A percentile compares a stretch with the other conserved stretches of the same genome.
These are phyloP conservation scores for Mucor lusitanicus DNA, from an alignment of 371 early-diverging fungal species.

Conservation along the genomic window DNA sequence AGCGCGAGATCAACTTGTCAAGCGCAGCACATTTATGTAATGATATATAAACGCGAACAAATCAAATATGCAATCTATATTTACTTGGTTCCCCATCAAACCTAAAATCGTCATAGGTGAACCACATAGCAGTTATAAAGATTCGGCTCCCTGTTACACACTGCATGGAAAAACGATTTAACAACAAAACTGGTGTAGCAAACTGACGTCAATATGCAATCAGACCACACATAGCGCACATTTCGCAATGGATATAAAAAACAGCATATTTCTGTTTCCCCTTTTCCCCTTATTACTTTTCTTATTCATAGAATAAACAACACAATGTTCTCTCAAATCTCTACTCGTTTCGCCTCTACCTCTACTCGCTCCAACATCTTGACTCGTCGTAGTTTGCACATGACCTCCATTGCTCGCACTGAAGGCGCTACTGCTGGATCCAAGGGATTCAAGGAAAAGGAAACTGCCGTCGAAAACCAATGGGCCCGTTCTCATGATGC, in stretches of 20 bases:
- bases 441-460: slow-evolving; percentile 42
- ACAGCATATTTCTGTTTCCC: background rate
- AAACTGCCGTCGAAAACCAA: slow-evolving; percentile 46
- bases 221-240: background rate
- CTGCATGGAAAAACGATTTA: background rate
- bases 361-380: slow-evolving; percentile 6
- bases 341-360: slow-evolving; percentile 1
- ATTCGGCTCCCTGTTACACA: background rate
- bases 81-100: background rate
- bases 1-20: background rate
- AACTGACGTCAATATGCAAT: slow-evolving; percentile 10
- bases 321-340: slow-evolving; percentile 5
- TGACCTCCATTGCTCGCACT: slow-evolving; percentile 11
- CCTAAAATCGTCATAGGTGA: background rate
- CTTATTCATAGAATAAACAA: background rate
- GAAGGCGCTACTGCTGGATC: slow-evolving; percentile 39
- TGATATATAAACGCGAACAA: background rate
- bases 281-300: background rate
- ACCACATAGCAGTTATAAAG: background rate
- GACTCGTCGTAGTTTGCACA: slow-evolving; percentile 12
- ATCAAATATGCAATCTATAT: background rate
- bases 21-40: background rate
- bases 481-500: slow-evolving; percentile 48
- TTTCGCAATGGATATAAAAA: background rate
- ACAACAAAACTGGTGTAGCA: background rate